Conservation (phyloP, 768 basidiomycete species). For the Pisolithus albus region DNA sequence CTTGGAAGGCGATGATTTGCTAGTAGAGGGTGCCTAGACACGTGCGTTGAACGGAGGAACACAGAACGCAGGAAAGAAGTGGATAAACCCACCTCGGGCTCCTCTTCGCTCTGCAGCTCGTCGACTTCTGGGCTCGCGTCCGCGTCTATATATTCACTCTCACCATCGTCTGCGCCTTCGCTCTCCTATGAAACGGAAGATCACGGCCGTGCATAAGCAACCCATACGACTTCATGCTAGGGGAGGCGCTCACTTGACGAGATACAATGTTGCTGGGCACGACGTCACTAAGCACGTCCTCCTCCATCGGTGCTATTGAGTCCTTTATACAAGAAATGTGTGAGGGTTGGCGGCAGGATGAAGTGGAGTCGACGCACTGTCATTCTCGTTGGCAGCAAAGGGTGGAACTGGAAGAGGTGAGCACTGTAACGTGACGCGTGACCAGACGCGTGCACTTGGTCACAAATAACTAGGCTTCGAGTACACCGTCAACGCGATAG, state of each 20-base stretch:
- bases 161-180: slow-evolving; percentile 60
- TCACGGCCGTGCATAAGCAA: slow-evolving; percentile 6
- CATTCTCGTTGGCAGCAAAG: background rate
- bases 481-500: too few relatives aligned
- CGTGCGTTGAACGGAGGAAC: slow-evolving; percentile 5
- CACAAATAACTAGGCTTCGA: too few relatives aligned
- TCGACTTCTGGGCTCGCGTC: slow-evolving; percentile 52
- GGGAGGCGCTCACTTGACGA: slow-evolving; percentile 53
- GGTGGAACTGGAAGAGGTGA: background rate
- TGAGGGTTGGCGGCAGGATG: background rate
- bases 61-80: background rate
- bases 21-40: slow-evolving; percentile 14
- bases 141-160: slow-evolving; percentile 63
- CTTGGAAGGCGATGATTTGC: slow-evolving; percentile 26
- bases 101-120: slow-evolving; percentile 52
- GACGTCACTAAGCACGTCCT: slow-evolving; percentile 86
- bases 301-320: slow-evolving; percentile 35
- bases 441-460: background rate
- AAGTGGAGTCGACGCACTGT: background rate
- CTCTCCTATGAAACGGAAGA: slow-evolving; percentile 42
- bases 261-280: slow-evolving; percentile 90
- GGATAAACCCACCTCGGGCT: slow-evolving; percentile 27
- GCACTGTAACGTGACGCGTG: background rate
- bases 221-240: background rate
- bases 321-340: slow-evolving; percentile 7